Evolutionary conservation across 768 basidiomycete genomes (phyloP).

Genomic region (Clitopilus hobsonii): DNA sequence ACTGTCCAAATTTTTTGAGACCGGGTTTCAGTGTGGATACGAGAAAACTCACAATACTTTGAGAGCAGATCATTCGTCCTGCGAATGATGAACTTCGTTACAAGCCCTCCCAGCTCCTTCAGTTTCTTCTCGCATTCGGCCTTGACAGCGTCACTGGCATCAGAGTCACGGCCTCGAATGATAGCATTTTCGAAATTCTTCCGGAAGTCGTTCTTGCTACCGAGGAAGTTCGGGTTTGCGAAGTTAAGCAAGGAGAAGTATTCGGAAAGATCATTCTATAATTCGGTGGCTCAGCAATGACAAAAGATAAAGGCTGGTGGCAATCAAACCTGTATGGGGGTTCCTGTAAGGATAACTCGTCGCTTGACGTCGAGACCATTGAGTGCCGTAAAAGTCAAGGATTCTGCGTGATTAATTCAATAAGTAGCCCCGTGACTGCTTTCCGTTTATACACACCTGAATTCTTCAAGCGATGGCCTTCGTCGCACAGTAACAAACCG

Average conservation of each 20-base stretch:
- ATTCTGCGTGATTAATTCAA: slow-evolving; percentile 44
- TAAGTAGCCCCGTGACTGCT: background rate
- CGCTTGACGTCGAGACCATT: slow-evolving; percentile 81
- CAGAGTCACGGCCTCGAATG: slow-evolving; percentile 84
- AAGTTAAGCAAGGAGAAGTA: slow-evolving; percentile 93
- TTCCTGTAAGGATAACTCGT: slow-evolving; percentile 91
- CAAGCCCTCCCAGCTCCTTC: slow-evolving; percentile 83
- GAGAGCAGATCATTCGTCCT: slow-evolving; percentile 92
- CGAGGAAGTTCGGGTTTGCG: slow-evolving; percentile 87
- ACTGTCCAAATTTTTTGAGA: slow-evolving; percentile 43
- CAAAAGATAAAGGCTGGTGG: slow-evolving; percentile 5
- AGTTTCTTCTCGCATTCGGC: slow-evolving; percentile 85
- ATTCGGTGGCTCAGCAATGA: background rate
- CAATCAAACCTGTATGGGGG: slow-evolving; percentile 75
- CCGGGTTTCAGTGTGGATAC: background rate
- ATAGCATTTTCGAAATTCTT: slow-evolving; percentile 95
- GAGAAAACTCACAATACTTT: slow-evolving; percentile 73
- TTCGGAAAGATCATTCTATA: slow-evolving; percentile 89
- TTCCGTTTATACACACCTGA: slow-evolving; percentile 49
- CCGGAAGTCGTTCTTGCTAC: slow-evolving; percentile 84
- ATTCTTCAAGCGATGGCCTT: slow-evolving; percentile 96
- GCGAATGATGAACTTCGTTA: slow-evolving; percentile 92
- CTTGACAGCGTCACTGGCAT: slow-evolving; percentile 75
- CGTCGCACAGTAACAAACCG: slow-evolving; percentile 92
- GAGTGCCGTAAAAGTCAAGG: slow-evolving; percentile 81